Evolutionary conservation across 2,329 filamentous ascomycete genomes (phyloP).

Genomic region (Xylariaceae sp.): DNA sequence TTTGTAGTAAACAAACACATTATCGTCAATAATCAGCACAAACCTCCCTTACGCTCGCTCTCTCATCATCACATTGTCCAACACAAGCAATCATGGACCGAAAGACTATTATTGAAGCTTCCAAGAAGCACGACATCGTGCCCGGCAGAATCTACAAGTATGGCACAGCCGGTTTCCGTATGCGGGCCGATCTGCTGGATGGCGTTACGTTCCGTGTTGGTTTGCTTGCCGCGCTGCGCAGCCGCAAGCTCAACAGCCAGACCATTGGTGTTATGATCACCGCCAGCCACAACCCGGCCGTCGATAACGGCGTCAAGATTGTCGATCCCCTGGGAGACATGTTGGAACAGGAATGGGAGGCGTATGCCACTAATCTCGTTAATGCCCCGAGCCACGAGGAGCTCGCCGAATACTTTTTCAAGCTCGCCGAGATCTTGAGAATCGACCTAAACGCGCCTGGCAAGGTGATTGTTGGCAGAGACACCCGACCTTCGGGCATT

Average conservation of each 20-base stretch:
- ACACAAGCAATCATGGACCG: slow-evolving; percentile 48
- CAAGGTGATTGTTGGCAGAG: slow-evolving; percentile 82
- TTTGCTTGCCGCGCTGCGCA: slow-evolving; percentile 80
- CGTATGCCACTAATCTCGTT: slow-evolving; percentile 79
- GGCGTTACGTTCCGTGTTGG: slow-evolving; percentile 91
- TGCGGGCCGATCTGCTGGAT: slow-evolving; percentile 74
- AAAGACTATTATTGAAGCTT: slow-evolving; percentile 53
- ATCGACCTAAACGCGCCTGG: slow-evolving; percentile 66
- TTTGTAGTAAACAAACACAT: background rate
- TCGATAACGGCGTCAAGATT: slow-evolving; percentile 90
- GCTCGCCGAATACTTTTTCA: slow-evolving; percentile 69
- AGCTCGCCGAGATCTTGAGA: slow-evolving; percentile 68
- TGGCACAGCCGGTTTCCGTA: slow-evolving; percentile 63
- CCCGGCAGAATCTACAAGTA: slow-evolving; percentile 56
- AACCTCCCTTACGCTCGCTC: background rate
- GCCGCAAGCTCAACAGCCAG: slow-evolving; percentile 81
- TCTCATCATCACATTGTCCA: slow-evolving; percentile 13
- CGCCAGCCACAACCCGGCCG: slow-evolving; percentile 84
- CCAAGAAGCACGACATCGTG: slow-evolving; percentile 57
- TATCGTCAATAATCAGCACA: background rate
- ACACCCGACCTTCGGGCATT: slow-evolving; percentile 88
- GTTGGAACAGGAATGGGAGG: slow-evolving; percentile 94
- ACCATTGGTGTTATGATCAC: slow-evolving; percentile 97
- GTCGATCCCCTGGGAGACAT: slow-evolving; percentile 98
- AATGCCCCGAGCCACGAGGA: slow-evolving; percentile 73